Base-by-base conservation (phyloP, 1,284 basidiomycete genomes). In the Ceratobasidium sp. region DNA sequence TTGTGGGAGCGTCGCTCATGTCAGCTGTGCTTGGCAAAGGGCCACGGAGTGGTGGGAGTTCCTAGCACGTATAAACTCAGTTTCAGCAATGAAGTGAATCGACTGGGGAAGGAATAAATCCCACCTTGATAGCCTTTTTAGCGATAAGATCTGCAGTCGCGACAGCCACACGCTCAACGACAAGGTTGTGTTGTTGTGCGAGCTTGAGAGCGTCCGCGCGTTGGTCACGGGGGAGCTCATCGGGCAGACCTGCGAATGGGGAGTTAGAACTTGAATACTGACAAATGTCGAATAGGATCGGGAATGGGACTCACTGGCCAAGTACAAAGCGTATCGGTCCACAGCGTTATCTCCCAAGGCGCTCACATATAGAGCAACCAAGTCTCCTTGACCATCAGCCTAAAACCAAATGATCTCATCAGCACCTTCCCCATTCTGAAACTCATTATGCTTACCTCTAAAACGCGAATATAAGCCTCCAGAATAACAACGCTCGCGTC, bases 341-440 rank as follows among this genome's bases (percentile, higher is more conserved):
- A 97, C 90, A 5, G 96, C 96, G 76, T 93, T 94, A 74, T 93
- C 91, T n/a, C 95, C 93, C 23, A 99, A 83, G 47, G 93, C 93
- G 52, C 93, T 90, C 0, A 96, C 95, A 79, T 99, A 99, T 85
- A 98, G 89, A 0, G 96, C 96, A 14, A 99, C 95, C 14, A 98
- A 86, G 55, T 91, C 87, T 41, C 93, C 87, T 79, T 96, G 89
- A 6, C 91, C 92, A n/a, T 91, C 90, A 64, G 84, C 83, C 87
- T 94, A 74, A 1, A 73, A 9, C 62, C 47, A n/a, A 18, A 8
- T 11, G 28, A 41, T 1, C 16, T 35, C 23, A 49, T 49, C 47
- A 41, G 57, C 16, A 18, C 23, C 14, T 43, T 1, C 23, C 9
- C 11, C 23, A 47, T 0, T 28, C 13, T 13, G 1, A 55, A 46